Evolutionary conservation across 352 stramenopile genomes (phyloP), one percentile per base, ranked within the genome.

Genomic region (Phytophthora pseudosyringae): DNA sequence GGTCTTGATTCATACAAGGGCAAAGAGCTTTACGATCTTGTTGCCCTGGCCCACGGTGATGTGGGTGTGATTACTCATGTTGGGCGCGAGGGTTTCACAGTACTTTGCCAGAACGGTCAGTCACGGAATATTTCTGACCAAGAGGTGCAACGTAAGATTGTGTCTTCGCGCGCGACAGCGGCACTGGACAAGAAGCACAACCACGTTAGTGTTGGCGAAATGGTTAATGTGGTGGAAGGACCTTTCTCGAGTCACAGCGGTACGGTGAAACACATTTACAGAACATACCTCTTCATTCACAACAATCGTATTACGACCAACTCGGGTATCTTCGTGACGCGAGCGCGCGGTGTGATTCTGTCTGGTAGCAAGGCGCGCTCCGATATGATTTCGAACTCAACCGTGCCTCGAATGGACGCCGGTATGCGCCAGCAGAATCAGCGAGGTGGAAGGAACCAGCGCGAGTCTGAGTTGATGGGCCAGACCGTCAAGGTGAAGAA

Each of bases 401-500:
- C 80, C 0, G 75, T 93, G 5, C 73, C 84, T 44, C 83, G 84
- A 36, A 83, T 85, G 67, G 83, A 91, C 36, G 63, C 67, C 4
- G 71, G 68, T 29, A 78, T 79, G 69, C 75, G 69, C 28, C 65
- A 71, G 35, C 69, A 78, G n/a, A 78, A 73, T 41, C 71, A 78
- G 40, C 73, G 78, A 39, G 75, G 79, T 55, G 79, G 83, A 41
- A 78, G 75, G 41, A 81, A 82, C 51, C 80, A 78, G 48, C 75
- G 76, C 29, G 84, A 96, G 60, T 94, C 88, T 1, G 88, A 94
- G 32, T 60, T 96, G 15, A 79, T 96, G 3, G 89, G 90, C 6
- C 92, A 96, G 67, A 97, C 89, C 4, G 89, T 97, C 18, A 96
- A 96, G 75, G 91, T 97, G 68, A 96, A 94, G 64, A 94, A 94